These are phyloP conservation scores for Boletus reticulatus DNA, from an alignment of 768 basidiomycete genomes.

Conservation along the genomic window DNA sequence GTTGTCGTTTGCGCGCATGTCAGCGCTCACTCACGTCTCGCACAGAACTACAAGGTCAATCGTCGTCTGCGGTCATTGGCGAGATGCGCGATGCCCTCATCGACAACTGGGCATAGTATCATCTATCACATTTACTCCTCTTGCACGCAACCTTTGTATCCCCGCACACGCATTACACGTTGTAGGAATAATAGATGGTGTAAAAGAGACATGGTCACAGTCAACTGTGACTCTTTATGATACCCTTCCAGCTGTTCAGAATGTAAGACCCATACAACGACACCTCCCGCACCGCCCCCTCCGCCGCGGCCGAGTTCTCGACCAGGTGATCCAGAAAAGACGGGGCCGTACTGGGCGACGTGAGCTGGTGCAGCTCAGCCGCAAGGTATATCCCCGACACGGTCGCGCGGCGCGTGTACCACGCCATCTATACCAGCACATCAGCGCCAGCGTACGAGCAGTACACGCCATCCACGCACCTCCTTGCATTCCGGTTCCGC, in stretches of 20 bases:
- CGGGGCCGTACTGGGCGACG: constrained; percentile 65
- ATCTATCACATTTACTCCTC: not conserved
- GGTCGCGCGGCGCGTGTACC: constrained; percentile 70
- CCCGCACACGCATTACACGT: constrained; percentile 8
- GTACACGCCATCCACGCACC: constrained; percentile 38
- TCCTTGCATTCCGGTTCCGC: constrained; percentile 53
- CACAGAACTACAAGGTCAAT: constrained; percentile 82
- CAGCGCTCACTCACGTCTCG: constrained; percentile 5
- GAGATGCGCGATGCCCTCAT: constrained; percentile 91
- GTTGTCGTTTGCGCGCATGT: constrained; percentile 32
- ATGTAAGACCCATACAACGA: constrained; percentile 59
- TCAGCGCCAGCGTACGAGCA: not conserved
- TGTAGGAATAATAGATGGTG: constrained; percentile 13
- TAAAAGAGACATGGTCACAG: constrained; percentile 17
- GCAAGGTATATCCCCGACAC: constrained; percentile 68
- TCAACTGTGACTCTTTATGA: constrained; percentile 67
- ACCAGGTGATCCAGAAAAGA: constrained; percentile 68
- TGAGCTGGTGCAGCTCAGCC: constrained; percentile 83
- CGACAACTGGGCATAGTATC: constrained; percentile 76
- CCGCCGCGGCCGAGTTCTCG: constrained; percentile 42
- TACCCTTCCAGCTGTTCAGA: constrained; percentile 67
- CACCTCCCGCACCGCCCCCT: constrained; percentile 50
- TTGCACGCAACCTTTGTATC: constrained; percentile 22
- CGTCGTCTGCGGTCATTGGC: constrained; percentile 77
- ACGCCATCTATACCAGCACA: constrained; percentile 51